Evolutionary conservation across 2,329 filamentous ascomycete genomes (phyloP), one percentile per base, ranked within the genome.

Genomic region (Pseudohalonectria lignicola): DNA sequence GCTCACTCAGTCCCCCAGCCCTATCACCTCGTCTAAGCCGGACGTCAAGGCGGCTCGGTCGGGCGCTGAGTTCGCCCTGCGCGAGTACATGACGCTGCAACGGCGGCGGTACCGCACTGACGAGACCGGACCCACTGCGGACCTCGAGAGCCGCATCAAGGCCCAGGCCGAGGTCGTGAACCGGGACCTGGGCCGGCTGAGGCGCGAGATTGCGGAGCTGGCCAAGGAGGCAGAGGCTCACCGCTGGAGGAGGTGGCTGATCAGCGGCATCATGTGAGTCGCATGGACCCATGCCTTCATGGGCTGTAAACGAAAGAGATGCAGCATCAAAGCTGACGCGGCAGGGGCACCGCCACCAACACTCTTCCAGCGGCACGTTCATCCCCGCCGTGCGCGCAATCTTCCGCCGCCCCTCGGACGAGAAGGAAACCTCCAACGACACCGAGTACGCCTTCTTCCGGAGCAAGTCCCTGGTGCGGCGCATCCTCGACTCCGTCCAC

Each of bases 361-460:
- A n/a, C n/a, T n/a, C n/a, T n/a, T n/a, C n/a, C n/a, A 74, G 69
- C 20, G 68, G 67, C 1, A 56, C 62, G 7, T 65, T 75, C 37
- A 63, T 76, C 41, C 72, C 72, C 1, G 53, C 62, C 3, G 63
- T 76, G 17, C 67, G 69, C 31, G 54, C 56, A 31, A 60, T 76
- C 45, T 75, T 73, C 52, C 64, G 66, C 13, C 62, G 69, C 13
- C 54, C 59, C 12, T 52, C 61, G 12, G 57, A 62, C 12, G 57
- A 61, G 37, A 54, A 55, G 3, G 51, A 57, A 7, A 53, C 62
- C 1, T 50, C 63, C 43, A 75, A 71, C 51, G 62, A 67, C 45
- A 77, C 73, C 19, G 73, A 76, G 55, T 71, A 76, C 47, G 72
- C 73, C 21, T 76, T 74, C 50, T 55, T 52, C 19, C 62, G 60